Evolutionary conservation across 129 eudicot genomes (phyloP).

Genomic region (Centella asiatica): DNA sequence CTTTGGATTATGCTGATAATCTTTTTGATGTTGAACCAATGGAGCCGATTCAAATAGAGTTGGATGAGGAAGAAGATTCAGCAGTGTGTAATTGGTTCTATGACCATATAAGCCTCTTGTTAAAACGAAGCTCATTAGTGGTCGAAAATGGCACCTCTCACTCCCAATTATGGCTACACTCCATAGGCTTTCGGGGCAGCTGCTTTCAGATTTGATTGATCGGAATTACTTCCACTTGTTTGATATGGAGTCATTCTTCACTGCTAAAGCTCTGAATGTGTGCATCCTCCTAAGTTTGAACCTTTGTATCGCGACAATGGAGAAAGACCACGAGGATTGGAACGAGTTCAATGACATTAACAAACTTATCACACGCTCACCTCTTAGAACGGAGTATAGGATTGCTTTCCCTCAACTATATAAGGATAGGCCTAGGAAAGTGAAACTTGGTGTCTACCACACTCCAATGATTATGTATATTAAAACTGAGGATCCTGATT

Average conservation of each 20-base stretch:
- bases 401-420: constrained; percentile 97
- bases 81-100: constrained; percentile 96
- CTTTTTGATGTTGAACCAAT: constrained; percentile 93
- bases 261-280: constrained; percentile 97
- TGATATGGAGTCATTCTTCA: constrained; percentile 98
- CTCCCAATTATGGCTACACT: constrained; percentile 99
- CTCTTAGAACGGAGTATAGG: constrained; percentile 93
- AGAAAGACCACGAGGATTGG: constrained; percentile 99
- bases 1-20: constrained; percentile 97
- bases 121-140: constrained; percentile 89
- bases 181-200: constrained; percentile 92
- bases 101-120: constrained; percentile 97
- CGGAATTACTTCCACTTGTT: constrained; percentile 90
- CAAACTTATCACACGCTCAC: constrained; percentile 89
- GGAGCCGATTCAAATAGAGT: constrained; percentile 93
- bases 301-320: constrained; percentile 99
- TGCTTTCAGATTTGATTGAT: constrained; percentile 88
- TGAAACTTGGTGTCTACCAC: constrained; percentile 76
- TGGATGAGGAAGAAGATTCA: constrained; percentile 98
- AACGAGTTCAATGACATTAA: constrained; percentile 96
- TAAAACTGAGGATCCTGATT: constrained; percentile 98
- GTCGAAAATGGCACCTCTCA: constrained; percentile 96
- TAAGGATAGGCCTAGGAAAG: constrained; percentile 94
- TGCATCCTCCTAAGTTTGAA: constrained; percentile 99
- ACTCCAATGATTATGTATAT: constrained; percentile 99